These are phyloP conservation scores for Barnettozyma californica DNA, from an alignment of 805 yeast genomes.

Conservation along the genomic window DNA sequence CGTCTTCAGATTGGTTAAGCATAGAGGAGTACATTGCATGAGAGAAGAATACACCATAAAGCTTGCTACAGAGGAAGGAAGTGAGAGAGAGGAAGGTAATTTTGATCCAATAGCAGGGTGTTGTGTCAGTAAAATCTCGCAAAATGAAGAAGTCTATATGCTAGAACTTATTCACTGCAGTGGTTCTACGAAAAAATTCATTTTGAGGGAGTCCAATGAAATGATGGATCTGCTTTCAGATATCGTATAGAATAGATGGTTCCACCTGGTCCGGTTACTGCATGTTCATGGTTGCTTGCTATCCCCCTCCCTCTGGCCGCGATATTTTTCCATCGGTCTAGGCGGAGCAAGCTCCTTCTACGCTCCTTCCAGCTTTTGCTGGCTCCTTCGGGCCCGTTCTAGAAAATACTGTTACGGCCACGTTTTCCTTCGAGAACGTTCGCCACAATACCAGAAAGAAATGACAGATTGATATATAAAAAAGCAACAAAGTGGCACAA, in stretches of 20 bases:
- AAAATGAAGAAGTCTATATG: neutral
- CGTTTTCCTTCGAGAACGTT: conserved; percentile 6
- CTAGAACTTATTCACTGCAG: neutral
- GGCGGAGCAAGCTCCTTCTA: neutral
- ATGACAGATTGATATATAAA: neutral
- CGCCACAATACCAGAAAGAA: conserved; percentile 1
- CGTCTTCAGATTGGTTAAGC: conserved; percentile 36
- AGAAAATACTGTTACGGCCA: neutral
- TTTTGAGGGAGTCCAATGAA: neutral
- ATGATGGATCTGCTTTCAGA: neutral
- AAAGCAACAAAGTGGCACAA: neutral
- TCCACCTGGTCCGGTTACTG: neutral
- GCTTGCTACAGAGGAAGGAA: neutral
- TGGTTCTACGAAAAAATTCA: neutral
- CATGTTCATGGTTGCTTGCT: neutral
- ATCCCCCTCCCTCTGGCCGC: neutral
- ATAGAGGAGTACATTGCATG: conserved; percentile 36
- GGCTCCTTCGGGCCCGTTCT: neutral
- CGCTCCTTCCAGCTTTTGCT: neutral
- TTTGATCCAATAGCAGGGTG: conserved; percentile 2
- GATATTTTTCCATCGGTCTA: neutral
- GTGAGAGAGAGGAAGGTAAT: neutral
- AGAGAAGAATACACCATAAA: conserved; percentile 32
- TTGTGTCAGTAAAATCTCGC: neutral
- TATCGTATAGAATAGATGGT: neutral